Evolutionary conservation across 495 filamentous ascomycete genomes (phyloP).

Genomic region (Tricharina praecox): DNA sequence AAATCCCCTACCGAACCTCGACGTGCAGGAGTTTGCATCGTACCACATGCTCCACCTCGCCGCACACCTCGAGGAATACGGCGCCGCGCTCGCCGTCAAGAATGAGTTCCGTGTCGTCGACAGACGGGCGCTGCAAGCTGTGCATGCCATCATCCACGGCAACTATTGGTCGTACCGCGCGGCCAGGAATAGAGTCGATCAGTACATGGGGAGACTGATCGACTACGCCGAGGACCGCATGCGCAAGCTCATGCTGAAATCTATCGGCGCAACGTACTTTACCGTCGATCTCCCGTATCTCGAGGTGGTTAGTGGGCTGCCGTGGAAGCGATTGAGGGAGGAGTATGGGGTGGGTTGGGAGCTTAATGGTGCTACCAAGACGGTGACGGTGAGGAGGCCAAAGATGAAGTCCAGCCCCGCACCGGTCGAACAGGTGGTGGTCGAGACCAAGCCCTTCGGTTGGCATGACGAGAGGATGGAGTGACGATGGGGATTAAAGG

Average conservation of each 20-base stretch:
- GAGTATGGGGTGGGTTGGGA: constrained; percentile 66
- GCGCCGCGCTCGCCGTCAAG: constrained; percentile 49
- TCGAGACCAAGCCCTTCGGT: no score
- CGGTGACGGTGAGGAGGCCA: constrained; percentile 50
- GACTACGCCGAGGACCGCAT: constrained; percentile 59
- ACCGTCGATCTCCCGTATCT: constrained; percentile 48
- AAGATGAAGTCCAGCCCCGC: constrained; percentile 32
- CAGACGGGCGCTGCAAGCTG: constrained; percentile 43
- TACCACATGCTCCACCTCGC: constrained; percentile 80
- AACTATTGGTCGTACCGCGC: constrained; percentile 69
- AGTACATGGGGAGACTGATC: constrained; percentile 57
- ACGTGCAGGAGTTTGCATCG: constrained; percentile 57
- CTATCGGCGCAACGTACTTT: constrained; percentile 67
- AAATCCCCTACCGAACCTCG: constrained; percentile 45
- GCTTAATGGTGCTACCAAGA: constrained; percentile 38
- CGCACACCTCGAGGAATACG: constrained; percentile 62
- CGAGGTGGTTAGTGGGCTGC: constrained; percentile 40
- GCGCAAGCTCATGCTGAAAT: constrained; percentile 57
- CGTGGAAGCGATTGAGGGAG: constrained; percentile 51
- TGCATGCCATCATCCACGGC: constrained; percentile 56
- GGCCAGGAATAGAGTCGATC: constrained; percentile 53
- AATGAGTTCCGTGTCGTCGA: constrained; percentile 41
- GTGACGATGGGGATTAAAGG: no score
- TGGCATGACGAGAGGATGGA: no score
- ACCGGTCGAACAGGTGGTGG: no score